Base-by-base conservation (phyloP, 805 yeast species). In the Lipomyces oligophaga region DNA sequence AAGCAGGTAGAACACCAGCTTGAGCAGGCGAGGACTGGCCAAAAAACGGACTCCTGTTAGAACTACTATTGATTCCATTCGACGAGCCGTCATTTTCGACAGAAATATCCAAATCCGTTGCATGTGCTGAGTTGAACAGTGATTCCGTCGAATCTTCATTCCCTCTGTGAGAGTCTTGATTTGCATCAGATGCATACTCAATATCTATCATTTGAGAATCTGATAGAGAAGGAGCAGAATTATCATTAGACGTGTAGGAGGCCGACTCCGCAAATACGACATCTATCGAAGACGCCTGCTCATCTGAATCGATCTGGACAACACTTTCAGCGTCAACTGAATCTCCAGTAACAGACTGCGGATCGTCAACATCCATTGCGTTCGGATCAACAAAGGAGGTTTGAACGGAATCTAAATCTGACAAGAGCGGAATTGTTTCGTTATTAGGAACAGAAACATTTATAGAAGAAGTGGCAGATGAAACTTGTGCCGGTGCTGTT, bases 31-130 rank as follows among this genome's bases (percentile, higher is more conserved):
- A 7, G 7, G 44, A n/a, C 3, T 35, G 22, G 11, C 39, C 43
- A 15, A 40, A 46, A 13, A 35, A 35, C 3, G 50, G 50, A 16
- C 42, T 41, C n/a, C 38, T 24, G 15, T 38, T 31, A 28, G 32
- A 18, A 40, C 26, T 22, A 22, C n/a, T 19, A 13, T 13, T 26
- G n/a, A n/a, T n/a, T 13, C 11, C 30, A 26, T 21, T 10, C 13
- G 42, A 24, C 6, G 34, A 5, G 24, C 28, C 32, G 5, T 38
- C 42, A 6, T 10, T 13, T 26, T 26, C 30, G 11, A 13, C 13
- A 8, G 13, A 8, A 26, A 13, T 13, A 10, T 13, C 30, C 8
- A 13, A 26, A 26, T 26, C 30, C 8, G 13, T 13, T 13, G 30
- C 11, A 13, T 26, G 8, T 13, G 30, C 8, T 10, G 8, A 8